Conservation (phyloP, 176 grass and related monocot species). For the Carex pumila region DNA sequence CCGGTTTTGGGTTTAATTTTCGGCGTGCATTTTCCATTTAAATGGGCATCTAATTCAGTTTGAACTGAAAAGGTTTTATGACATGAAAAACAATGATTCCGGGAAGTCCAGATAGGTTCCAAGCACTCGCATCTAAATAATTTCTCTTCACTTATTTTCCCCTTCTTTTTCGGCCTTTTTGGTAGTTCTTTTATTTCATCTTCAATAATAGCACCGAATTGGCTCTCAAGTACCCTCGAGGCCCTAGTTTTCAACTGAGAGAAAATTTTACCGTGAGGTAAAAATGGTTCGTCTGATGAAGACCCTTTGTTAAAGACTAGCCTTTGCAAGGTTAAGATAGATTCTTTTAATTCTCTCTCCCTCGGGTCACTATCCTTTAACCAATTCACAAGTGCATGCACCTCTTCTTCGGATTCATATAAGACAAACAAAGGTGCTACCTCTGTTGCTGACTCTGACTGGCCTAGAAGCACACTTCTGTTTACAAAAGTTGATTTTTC, state of each 20-base stretch:
- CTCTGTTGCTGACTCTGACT: constrained; percentile 46
- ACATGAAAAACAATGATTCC: constrained; percentile 71
- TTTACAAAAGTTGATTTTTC: constrained; percentile 41
- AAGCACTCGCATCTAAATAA: constrained; percentile 74
- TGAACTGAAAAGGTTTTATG: constrained; percentile 52
- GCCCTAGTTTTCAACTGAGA: constrained; percentile 56
- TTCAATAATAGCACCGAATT: constrained; percentile 53
- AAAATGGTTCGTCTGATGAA: constrained; percentile 26
- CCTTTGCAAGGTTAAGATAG: constrained; percentile 76
- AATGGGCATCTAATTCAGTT: constrained; percentile 67
- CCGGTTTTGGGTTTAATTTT: constrained; percentile 22
- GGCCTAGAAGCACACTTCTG: constrained; percentile 10
- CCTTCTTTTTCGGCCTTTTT: constrained; percentile 54
- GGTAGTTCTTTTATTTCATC: constrained; percentile 48
- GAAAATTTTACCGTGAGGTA: constrained; percentile 21
- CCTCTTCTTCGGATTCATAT: constrained; percentile 83
- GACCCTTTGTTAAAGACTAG: constrained; percentile 33
- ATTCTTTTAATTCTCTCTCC: constrained; percentile 84
- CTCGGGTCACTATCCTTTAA: constrained; percentile 61
- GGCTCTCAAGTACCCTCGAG: constrained; percentile 53
- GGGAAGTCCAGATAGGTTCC: constrained; percentile 74
- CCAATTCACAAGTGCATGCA: constrained; percentile 66
- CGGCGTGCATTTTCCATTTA: constrained; percentile 53
- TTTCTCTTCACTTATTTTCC: constrained; percentile 56
- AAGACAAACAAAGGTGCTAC: constrained; percentile 45